phyloP scores from a whole-genome alignment of 805 yeast genomes.

The Candida xiaguanensis region DNA sequence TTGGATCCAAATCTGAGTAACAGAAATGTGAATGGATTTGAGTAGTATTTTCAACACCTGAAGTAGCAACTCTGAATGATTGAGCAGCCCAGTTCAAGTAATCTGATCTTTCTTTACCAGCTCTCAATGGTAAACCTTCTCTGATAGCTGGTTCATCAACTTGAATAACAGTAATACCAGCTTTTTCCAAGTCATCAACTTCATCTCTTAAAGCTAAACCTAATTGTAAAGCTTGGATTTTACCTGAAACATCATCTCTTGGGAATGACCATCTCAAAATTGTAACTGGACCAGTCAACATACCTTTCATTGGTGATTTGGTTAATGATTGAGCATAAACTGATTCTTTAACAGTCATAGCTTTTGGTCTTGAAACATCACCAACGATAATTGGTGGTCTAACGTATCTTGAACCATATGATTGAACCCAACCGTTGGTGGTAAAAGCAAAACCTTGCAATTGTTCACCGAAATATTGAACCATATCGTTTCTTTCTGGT shows the following conservation, averaged over 20 bases:
- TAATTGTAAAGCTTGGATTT: conserved; percentile 93
- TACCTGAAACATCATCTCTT: conserved; percentile 93
- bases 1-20: conserved; percentile 99
- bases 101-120: conserved; percentile 93
- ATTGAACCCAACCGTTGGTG: conserved; percentile 99
- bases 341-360: conserved; percentile 99
- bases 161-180: conserved; percentile 96
- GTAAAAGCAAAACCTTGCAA: conserved; percentile 98
- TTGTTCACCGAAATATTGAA: conserved; percentile 99
- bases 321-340: conserved; percentile 98
- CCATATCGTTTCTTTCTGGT: conserved; percentile 99
- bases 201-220: conserved; percentile 98
- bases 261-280: conserved; percentile 99
- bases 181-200: conserved; percentile 96
- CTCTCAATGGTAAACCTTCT: conserved; percentile 99
- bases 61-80: conserved; percentile 98
- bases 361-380: conserved; percentile 96
- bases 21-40: conserved; percentile 99
- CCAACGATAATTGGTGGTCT: conserved; percentile 99
- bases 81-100: conserved; percentile 99
- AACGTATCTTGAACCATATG: conserved; percentile 99
- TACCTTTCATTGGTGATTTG: conserved; percentile 97
- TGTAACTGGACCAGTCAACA: conserved; percentile 99
- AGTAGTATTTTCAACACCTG: conserved; percentile 92
- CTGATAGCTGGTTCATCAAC: conserved; percentile 99